Evolutionary conservation across 176 grass and related monocot species (phyloP).

Genomic region (Elaeis guineensis): DNA sequence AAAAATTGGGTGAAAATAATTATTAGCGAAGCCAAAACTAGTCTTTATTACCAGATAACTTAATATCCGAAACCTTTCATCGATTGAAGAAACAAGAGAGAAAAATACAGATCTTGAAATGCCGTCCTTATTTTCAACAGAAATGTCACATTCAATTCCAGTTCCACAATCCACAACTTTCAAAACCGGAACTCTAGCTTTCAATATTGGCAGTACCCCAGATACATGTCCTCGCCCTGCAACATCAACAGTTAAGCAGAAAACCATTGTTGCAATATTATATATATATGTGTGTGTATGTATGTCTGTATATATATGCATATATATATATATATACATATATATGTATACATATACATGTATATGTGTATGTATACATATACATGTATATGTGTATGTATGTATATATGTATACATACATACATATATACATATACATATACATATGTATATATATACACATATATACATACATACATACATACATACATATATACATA

Average conservation of each 20-base stretch:
- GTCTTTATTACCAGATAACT: constrained; percentile 59
- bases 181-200: constrained; percentile 73
- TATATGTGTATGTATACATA: too few relatives aligned
- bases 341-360: too few relatives aligned
- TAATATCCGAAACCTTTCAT: constrained; percentile 86
- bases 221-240: constrained; percentile 45
- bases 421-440: too few relatives aligned
- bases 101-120: constrained; percentile 70
- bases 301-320: too few relatives aligned
- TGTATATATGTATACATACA: too few relatives aligned
- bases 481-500: too few relatives aligned
- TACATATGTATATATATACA: too few relatives aligned
- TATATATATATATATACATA: too few relatives aligned
- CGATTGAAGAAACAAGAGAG: constrained; percentile 55
- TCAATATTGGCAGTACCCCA: constrained; percentile 57
- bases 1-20: neutral
- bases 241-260: neutral
- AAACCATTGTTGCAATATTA: too few relatives aligned
- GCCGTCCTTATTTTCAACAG: constrained; percentile 91
- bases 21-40: constrained; percentile 6
- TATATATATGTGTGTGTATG: too few relatives aligned
- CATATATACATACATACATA: too few relatives aligned
- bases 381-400: too few relatives aligned
- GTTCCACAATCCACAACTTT: constrained; percentile 64
- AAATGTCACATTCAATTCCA: constrained; percentile 71